Evolutionary conservation across 345 rosid genomes (phyloP), one percentile per base, ranked within the genome.

Genomic region (Crucihimalaya himalaica): DNA sequence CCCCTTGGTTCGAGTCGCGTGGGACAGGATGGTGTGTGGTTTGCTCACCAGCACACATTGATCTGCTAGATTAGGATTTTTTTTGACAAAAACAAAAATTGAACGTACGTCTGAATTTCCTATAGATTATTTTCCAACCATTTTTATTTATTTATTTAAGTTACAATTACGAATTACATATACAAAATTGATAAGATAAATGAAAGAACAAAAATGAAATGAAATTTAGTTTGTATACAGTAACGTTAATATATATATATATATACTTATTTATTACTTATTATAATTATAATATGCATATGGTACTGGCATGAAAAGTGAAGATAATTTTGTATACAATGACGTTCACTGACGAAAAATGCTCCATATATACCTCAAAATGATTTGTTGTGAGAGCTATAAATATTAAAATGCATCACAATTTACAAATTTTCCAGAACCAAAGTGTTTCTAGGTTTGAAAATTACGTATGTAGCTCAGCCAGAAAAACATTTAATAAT

Each of bases 221-320:
- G 28, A 27, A 27, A 27, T 27, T 27, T 27, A 27, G 28, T 27
- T 27, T 27, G 28, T 27, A 27, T 32, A 32, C 14, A 31, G 13
- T 46, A 31, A 34, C 34, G 21, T 66, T 3, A n/a, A n/a, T n/a
- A n/a, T n/a, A n/a, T n/a, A n/a, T n/a, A n/a, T n/a, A n/a, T 32
- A 48, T 32, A 14, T 51, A 19, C 23, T 34, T n/a, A 4, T 18
- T 29, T n/a, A 11, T 21, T 47, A 47, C 4, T 47, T 19, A 20
- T 16, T 3, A 50, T 63, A 18, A 25, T 54, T 52, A 31, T 18
- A 20, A 5, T 18, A 27, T 39, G n/a, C 48, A 35, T 28, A 37
- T 27, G 18, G 21, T n/a, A n/a, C n/a, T 59, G 40, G 68, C 29
- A 39, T 71, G 40, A 35, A 47, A 45, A 70, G 15, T 15, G 59